Conservation (phyloP, 2,329 filamentous ascomycete species). For the Talaromyces sp. region DNA sequence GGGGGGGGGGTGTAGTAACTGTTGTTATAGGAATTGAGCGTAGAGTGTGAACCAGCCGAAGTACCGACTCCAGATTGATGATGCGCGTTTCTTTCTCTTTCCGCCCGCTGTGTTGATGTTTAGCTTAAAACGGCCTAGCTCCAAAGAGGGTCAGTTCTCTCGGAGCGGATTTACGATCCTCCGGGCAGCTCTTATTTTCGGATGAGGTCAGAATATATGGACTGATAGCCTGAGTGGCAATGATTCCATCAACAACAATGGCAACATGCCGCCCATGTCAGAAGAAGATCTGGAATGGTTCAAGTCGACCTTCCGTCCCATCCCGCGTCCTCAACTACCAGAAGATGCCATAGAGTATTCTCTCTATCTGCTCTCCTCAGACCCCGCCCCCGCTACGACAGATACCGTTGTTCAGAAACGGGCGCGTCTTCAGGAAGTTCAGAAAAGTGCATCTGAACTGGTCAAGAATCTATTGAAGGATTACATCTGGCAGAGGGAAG, state of each 20-base stretch:
- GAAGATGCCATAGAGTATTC: slow-evolving; percentile 86
- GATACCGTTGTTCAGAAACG: slow-evolving; percentile 53
- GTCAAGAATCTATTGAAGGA: slow-evolving; percentile 64
- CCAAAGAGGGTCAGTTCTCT: neutral
- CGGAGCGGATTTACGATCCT: slow-evolving; percentile 8
- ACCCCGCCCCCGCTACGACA: slow-evolving; percentile 51
- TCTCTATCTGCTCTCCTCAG: slow-evolving; percentile 65
- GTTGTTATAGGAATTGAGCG: neutral
- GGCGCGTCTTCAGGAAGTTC: slow-evolving; percentile 64
- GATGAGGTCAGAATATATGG: slow-evolving; percentile 7
- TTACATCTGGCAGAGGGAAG: slow-evolving; percentile 93
- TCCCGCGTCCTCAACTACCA: slow-evolving; percentile 62
- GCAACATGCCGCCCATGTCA: slow-evolving; percentile 40
- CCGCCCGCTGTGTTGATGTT: slow-evolving; percentile 38
- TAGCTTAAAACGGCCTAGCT: slow-evolving; percentile 35
- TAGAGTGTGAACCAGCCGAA: slow-evolving; percentile 9
- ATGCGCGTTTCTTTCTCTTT: slow-evolving; percentile 20
- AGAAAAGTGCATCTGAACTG: slow-evolving; percentile 65
- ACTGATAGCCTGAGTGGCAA: neutral
- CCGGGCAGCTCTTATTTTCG: slow-evolving; percentile 13
- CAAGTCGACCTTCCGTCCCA: slow-evolving; percentile 61
- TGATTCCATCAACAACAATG: slow-evolving; percentile 6
- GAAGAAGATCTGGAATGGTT: slow-evolving; percentile 63
- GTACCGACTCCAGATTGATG: slow-evolving; percentile 19
- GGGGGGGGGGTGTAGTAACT: slow-evolving; percentile 5